These are phyloP conservation scores for Ogataea siamensis DNA, from an alignment of 805 yeast genomes.

Conservation along the genomic window DNA sequence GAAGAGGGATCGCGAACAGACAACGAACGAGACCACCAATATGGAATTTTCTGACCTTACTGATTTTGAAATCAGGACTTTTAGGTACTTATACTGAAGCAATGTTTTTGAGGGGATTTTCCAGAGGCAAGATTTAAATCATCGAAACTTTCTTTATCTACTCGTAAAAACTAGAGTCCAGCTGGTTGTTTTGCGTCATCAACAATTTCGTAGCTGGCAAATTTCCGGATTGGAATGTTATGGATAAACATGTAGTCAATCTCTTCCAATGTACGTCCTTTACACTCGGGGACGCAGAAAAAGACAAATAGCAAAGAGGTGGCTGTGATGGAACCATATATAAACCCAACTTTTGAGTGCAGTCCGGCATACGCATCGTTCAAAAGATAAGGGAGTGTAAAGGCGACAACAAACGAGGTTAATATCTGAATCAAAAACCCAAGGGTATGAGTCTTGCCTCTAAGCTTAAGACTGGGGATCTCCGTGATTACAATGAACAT, in stretches of 20 bases:
- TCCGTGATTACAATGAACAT: background rate
- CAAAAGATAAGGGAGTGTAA: background rate
- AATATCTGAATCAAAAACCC: background rate
- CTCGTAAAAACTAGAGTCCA: too few relatives aligned
- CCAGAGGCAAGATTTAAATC: too few relatives aligned
- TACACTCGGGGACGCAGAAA: conserved; percentile 45
- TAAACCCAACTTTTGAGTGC: background rate
- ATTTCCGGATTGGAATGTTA: conserved; percentile 2
- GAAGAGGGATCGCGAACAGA: conserved; percentile 12
- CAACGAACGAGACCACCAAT: conserved; percentile 20
- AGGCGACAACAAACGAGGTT: background rate
- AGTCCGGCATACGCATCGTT: background rate
- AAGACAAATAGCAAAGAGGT: background rate
- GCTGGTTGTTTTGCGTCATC: too few relatives aligned
- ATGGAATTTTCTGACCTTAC: conserved; percentile 46
- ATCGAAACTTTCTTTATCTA: too few relatives aligned
- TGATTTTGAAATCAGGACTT: conserved; percentile 40
- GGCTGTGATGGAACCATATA: background rate
- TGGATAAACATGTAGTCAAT: conserved; percentile 54
- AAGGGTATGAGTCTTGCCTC: background rate
- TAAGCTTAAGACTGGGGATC: background rate
- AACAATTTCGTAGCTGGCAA: background rate
- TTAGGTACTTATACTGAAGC: conserved; percentile 31
- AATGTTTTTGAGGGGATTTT: too few relatives aligned
- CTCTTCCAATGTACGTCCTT: conserved; percentile 68